Conservation (phyloP, 2,329 filamentous ascomycete species). For the Phaeosphaeriaceae sp. region DNA sequence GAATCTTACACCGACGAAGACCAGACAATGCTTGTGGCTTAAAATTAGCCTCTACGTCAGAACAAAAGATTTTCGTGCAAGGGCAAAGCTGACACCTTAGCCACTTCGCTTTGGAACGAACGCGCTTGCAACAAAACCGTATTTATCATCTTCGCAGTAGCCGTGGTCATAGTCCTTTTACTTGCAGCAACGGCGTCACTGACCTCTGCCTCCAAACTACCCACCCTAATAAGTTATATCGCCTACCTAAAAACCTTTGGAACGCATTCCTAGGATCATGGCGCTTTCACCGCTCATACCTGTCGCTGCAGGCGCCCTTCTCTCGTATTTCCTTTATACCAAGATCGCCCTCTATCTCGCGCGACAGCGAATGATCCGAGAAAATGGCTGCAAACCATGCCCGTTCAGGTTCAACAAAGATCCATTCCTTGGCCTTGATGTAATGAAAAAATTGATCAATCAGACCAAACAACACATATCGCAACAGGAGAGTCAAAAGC, state of each 20-base stretch:
- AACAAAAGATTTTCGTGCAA: neutral
- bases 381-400: slow-evolving; percentile 58
- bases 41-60: neutral
- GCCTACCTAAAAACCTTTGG: neutral
- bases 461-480: slow-evolving; percentile 42
- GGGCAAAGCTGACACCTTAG: neutral
- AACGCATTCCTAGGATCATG: slow-evolving; percentile 16
- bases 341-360: slow-evolving; percentile 42
- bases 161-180: too few species aligned
- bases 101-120: neutral
- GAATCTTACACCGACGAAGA: too few species aligned
- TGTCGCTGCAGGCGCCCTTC: slow-evolving; percentile 37
- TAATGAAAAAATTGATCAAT: slow-evolving; percentile 51
- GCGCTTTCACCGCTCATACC: slow-evolving; percentile 34
- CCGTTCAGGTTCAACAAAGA: slow-evolving; percentile 59
- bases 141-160: too few species aligned
- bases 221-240: neutral
- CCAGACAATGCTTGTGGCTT: too few species aligned
- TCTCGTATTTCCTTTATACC: slow-evolving; percentile 45
- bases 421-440: slow-evolving; percentile 60
- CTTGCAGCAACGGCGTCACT: neutral
- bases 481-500: slow-evolving; percentile 27
- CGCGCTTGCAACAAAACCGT: neutral
- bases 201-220: neutral
- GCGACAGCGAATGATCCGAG: slow-evolving; percentile 47